Evolutionary conservation across 2,329 filamentous ascomycete species (phyloP).

Genomic region (Claviceps lovelessii): DNA sequence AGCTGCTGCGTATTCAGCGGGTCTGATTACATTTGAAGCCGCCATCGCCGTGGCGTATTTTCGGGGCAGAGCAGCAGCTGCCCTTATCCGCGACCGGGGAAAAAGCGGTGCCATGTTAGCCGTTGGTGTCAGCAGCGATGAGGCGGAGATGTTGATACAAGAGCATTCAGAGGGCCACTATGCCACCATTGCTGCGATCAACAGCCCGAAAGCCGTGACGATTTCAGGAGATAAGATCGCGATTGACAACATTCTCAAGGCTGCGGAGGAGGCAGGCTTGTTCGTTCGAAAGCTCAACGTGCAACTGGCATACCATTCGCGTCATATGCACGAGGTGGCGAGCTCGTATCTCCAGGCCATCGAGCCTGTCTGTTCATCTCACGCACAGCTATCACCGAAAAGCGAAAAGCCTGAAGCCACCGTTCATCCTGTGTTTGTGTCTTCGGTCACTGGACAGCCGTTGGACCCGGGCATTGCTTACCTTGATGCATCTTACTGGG

Average conservation of each 20-base stretch:
- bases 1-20: constrained; percentile 18
- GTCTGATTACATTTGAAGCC: constrained; percentile 11
- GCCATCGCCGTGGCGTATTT: constrained; percentile 9
- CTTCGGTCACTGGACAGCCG: constrained; percentile 2
- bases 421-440: background rate
- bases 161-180: constrained; percentile 1
- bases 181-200: constrained; percentile 14
- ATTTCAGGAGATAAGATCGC: constrained; percentile 16
- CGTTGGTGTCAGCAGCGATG: constrained; percentile 9
- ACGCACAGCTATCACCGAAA: background rate
- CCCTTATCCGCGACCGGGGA: background rate
- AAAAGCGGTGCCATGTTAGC: constrained; percentile 14
- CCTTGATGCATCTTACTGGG: constrained; percentile 10
- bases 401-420: background rate
- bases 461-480: background rate
- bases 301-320: constrained; percentile 16
- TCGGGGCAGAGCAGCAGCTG: constrained; percentile 7
- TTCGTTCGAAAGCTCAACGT: constrained; percentile 21
- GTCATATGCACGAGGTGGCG: constrained; percentile 10
- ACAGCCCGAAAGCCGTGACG: constrained; percentile 16
- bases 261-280: constrained; percentile 12
- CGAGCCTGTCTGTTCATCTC: constrained; percentile 1
- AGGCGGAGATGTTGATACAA: constrained; percentile 3
- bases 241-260: constrained; percentile 11
- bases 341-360: constrained; percentile 2